Percentiles rank a stretch among this genome's conserved stretches.
These are phyloP conservation scores for Boletus rex-veris DNA, from an alignment of 768 basidiomycete species.

Conservation along the genomic window DNA sequence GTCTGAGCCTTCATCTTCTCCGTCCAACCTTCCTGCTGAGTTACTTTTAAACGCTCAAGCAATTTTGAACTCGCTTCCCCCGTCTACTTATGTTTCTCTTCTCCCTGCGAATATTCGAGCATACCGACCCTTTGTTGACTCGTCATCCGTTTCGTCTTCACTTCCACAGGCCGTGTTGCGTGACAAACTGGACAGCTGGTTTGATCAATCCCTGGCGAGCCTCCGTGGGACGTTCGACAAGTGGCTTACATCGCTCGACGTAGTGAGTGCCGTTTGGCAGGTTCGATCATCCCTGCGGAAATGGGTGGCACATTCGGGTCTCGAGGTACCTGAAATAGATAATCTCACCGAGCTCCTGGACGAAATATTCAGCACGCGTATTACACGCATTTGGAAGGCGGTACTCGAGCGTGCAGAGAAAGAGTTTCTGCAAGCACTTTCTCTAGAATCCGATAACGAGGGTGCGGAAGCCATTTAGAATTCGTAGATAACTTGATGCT, in stretches of 20 bases:
- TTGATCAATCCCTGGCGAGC: constrained; percentile 45
- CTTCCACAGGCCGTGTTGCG: constrained; percentile 43
- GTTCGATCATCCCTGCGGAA: constrained; percentile 51
- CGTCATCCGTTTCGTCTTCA: constrained; percentile 53
- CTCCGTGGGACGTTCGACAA: constrained; percentile 44
- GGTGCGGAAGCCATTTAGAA: constrained; percentile 14
- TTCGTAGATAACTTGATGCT: constrained; percentile 3
- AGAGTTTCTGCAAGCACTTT: constrained; percentile 45
- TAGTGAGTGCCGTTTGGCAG: constrained; percentile 67
- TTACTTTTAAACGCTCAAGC: constrained; percentile 63
- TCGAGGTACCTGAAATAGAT: constrained; percentile 46
- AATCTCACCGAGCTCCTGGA: constrained; percentile 49
- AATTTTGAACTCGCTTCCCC: constrained; percentile 70
- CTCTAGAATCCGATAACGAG: constrained; percentile 12
- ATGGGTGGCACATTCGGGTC: constrained; percentile 42
- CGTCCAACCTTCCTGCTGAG: constrained; percentile 41
- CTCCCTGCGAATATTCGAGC: constrained; percentile 66
- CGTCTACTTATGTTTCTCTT: constrained; percentile 77
- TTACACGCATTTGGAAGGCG: constrained; percentile 56
- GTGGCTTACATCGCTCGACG: constrained; percentile 61
- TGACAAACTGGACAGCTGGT: constrained; percentile 60
- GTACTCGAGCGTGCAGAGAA: constrained; percentile 42
- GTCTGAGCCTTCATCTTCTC: constrained; percentile 36
- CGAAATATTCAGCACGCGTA: constrained; percentile 49
- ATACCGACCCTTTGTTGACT: constrained; percentile 85